Base-by-base conservation (phyloP, 257 asterid genomes). In the Plantago major region DNA sequence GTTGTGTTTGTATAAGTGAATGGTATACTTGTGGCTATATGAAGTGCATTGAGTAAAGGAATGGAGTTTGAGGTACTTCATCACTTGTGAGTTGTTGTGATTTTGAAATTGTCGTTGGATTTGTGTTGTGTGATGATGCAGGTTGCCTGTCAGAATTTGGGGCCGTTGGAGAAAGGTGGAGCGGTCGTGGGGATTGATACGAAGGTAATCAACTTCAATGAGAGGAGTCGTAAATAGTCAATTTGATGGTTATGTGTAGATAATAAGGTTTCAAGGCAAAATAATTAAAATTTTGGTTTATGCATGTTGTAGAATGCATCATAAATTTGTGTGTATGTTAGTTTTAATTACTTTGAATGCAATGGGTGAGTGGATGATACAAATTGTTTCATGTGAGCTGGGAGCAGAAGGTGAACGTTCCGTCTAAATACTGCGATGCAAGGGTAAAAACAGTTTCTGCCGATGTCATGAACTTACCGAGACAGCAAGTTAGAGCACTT, bases 351-450 rank as follows among this genome's bases (percentile, higher is more conserved):
- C 13, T 61, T 1, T 57, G 50, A 58, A 45, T 51, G 53, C 42
- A 53, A 62, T 54, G 47, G 60, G 46, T 59, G 71, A 67, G 7
- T 78, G 84, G 82, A 13, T 51, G 26, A 18, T 52, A 11, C 11
- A 15, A 52, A 52, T 18, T 15, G 40, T 22, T 52, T 22, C 30
- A 14, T 22, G 14, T 52, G 42, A 10, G 22, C n/a, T 7, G 58
- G 79, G 88, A 75, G 81, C 95, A 90, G 97, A 85, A 83, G 80
- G 96, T 88, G 80, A 90, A 83, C 79, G 94, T 90, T 63, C 98
- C 98, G 1, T 68, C 89, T 1, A 75, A 47, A 76, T 81, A 80
- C 67, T 90, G 98, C 68, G 98, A 90, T 73, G 73, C 79, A 18
- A 82, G 98, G 76, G 96, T 90, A 18, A 81, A 77, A 75, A 90